Conservation (phyloP, 495 filamentous ascomycete genomes). For the Hyphodiscus hymeniophilus region DNA sequence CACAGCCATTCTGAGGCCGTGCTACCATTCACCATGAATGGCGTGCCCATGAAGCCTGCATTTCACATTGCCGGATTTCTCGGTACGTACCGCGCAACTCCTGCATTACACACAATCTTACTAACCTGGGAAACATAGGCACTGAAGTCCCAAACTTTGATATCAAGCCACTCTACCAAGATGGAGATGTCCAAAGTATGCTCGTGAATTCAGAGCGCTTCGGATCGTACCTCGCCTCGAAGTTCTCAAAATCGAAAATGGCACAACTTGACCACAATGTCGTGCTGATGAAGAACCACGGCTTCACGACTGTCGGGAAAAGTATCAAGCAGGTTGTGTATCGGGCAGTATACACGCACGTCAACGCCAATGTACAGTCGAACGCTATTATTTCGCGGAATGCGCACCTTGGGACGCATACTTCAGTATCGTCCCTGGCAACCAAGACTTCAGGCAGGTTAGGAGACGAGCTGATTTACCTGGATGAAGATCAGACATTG, state of each 20-base stretch:
- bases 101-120: too few relatives aligned
- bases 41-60: constrained; percentile 30
- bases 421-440: not conserved
- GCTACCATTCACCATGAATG: constrained; percentile 35
- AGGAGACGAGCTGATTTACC: constrained; percentile 6
- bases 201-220: constrained; percentile 21
- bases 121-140: too few relatives aligned
- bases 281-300: constrained; percentile 41
- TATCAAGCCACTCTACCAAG: too few relatives aligned
- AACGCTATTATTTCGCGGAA: constrained; percentile 20
- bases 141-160: too few relatives aligned
- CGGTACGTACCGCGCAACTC: constrained; percentile 3
- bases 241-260: constrained; percentile 4
- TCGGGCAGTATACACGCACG: constrained; percentile 36
- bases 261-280: constrained; percentile 24
- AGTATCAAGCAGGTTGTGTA: constrained; percentile 33
- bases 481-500: constrained; percentile 24
- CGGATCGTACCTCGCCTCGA: constrained; percentile 24
- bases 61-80: constrained; percentile 43
- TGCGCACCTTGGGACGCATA: constrained; percentile 9
- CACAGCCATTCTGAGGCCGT: constrained; percentile 41
- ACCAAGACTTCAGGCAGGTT: not conserved
- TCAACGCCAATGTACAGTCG: constrained; percentile 36
- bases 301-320: constrained; percentile 33
- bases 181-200: too few relatives aligned